Evolutionary conservation across 768 basidiomycete genomes (phyloP).

Genomic region (Naematelia aurantialba): DNA sequence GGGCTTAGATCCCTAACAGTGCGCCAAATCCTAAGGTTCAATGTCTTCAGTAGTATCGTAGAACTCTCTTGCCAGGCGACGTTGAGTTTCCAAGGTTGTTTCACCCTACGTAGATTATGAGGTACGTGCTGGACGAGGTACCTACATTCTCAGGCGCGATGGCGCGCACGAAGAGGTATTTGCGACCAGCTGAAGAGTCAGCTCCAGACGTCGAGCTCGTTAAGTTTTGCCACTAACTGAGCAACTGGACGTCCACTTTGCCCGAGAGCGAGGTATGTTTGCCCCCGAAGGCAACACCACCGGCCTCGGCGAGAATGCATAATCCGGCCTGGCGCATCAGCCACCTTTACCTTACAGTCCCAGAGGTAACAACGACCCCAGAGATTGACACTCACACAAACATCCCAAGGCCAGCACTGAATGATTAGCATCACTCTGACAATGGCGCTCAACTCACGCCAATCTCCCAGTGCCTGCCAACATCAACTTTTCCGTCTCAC

Average conservation of each 20-base stretch:
- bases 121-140: not conserved
- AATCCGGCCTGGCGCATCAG: conserved; percentile 4
- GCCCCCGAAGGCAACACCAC: conserved; percentile 6
- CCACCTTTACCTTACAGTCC: no score
- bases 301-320: conserved; percentile 5
- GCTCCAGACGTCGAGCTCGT: not conserved
- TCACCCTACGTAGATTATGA: not conserved
- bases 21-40: not conserved
- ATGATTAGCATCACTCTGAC: not conserved
- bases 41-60: conserved; percentile 7
- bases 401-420: conserved; percentile 11
- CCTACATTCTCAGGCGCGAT: conserved; percentile 6
- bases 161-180: conserved; percentile 9
- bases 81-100: conserved; percentile 1
- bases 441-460: not conserved
- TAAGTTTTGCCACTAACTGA: not conserved
- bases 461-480: conserved; percentile 5
- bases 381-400: conserved; percentile 6
- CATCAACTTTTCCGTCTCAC: not conserved
- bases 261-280: conserved; percentile 3
- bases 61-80: conserved; percentile 4
- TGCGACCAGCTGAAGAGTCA: conserved; percentile 7
- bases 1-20: not conserved
- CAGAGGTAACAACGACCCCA: no score
- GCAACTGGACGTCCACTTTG: not conserved